phyloP scores from a whole-genome alignment of 176 grass and related monocot genomes.

The Oryza glaberrima region DNA sequence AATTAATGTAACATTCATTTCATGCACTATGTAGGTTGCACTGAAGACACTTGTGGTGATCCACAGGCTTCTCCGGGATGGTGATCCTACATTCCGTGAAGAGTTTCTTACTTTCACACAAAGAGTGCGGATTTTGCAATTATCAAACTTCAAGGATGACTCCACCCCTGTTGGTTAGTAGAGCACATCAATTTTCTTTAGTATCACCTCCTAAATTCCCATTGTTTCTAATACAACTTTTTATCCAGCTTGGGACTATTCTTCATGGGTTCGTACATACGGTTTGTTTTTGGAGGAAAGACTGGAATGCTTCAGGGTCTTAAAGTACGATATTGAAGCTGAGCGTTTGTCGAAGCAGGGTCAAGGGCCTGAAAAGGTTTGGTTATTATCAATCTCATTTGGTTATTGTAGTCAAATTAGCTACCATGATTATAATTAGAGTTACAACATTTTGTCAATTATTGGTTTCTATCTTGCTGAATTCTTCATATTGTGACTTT shows the following conservation, averaged over 20 bases:
- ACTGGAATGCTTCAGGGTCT: conserved; percentile 91
- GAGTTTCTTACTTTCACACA: conserved; percentile 91
- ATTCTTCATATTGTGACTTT: conserved; percentile 4
- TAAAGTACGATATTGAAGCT: conserved; percentile 94
- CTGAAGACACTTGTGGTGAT: conserved; percentile 93
- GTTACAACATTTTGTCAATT: not conserved
- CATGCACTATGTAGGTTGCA: conserved; percentile 68
- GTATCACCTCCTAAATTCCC: not conserved
- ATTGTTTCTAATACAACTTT: conserved; percentile 22
- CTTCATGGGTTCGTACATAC: conserved; percentile 91
- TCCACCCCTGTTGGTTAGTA: conserved; percentile 81
- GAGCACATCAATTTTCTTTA: conserved; percentile 11
- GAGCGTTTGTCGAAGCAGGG: conserved; percentile 74
- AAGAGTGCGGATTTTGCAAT: conserved; percentile 76
- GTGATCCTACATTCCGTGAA: conserved; percentile 86
- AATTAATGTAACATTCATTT: conserved; percentile 33
- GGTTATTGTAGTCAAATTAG: conserved; percentile 4
- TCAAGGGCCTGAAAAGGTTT: conserved; percentile 88
- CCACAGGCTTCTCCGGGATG: conserved; percentile 91
- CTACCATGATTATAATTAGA: not conserved
- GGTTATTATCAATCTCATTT: conserved; percentile 29
- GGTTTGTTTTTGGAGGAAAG: conserved; percentile 91
- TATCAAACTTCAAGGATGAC: conserved; percentile 97
- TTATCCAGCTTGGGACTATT: conserved; percentile 88
- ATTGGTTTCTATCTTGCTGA: not conserved